Evolutionary conservation across 2,329 filamentous ascomycete species (phyloP), one percentile per base, ranked within the genome.

Genomic region (Trichoderma sp.): DNA sequence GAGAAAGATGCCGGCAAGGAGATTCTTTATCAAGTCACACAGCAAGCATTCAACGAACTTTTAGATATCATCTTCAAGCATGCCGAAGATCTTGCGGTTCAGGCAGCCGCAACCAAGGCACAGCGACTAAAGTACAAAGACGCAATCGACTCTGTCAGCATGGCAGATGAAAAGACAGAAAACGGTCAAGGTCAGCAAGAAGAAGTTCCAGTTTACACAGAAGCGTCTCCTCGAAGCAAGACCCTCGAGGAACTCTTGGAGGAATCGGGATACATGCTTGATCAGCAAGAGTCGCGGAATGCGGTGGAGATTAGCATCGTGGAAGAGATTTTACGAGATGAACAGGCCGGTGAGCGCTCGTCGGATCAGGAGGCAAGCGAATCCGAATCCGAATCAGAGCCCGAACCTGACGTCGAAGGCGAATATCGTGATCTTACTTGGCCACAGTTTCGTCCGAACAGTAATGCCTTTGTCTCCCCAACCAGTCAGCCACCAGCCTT

Each of bases 1-100:
- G 94, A 97, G 78, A 87, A 87, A 70, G 94, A 97, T 77, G 89
- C 93, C 6, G 93, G 93, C 47, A 93, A 91, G 73, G 93, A 98
- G 76, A 91, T 97, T 4, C 83, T 98, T 1, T 97, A 97, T 76
- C 92, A 97, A 77, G 89, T 96, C 37, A 94, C 93, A 0, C 94
- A 97, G 78, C 92, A 97, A 79, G 79, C 93, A 0, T 93, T 97
- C 81, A 97, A 98, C 75, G 94, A 98, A 79, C 83, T 98, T 2
- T 87, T 99, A 0, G 93, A 98, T 76, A 86, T 89, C 1, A 84
- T 99, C 0, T 99, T 99, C 82, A 91, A 91, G 73, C 84, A 86
- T 5, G 91, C 91, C 72, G 95, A 98, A 78, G 90, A 94, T 72
- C 78, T 92, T 21, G 90, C 93, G 1, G 81, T 96, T 70, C 85